Base-by-base conservation (phyloP, 2,329 filamentous ascomycete species). In the Talaromyces sp. region DNA sequence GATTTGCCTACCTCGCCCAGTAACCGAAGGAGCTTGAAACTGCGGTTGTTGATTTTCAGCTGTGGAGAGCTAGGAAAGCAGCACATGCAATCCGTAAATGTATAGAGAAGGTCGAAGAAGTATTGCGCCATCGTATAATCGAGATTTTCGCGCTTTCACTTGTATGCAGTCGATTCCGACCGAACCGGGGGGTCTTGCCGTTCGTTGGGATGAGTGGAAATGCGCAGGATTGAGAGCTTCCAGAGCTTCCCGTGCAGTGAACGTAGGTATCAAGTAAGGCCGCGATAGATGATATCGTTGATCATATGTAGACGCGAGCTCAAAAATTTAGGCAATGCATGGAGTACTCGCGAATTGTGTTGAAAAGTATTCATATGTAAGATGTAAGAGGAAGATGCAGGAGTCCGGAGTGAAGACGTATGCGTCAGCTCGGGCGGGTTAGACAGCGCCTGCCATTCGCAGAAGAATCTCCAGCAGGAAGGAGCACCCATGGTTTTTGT, bases 41-140 rank as follows among this genome's bases (percentile, higher is more conserved):
- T 95, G 68, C 93, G 89, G 74, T 86, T 90, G 80, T 98, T 98
- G 82, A 99, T 95, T 80, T 95, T 96, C 71, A 99, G 87, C 64
- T 94, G 92, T 65, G 95, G 94, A 69, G 92, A 94, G 71, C 91
- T 91, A 15, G 95, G 94, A 76, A 99, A 98, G 83, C 95, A 99
- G 79, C 90, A 94, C 80, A 98, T 89, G 84, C 94, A 98, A 81
- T 93, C 96, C 69, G 92, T 93, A 68, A 99, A 86, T 67, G 93
- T 96, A 79, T 95, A 96, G 70, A 98, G 82, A 41, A 96, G 84
- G 77, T 98, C 95, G 70, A 94, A 86, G 67, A 98, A 83, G 75
- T 96, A 89, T 78, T 93, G 90, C 74, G 91, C 87, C 91, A 94
- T 94, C 74, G 31, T 67, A 19, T 47, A 17, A 15, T 17, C 19